phyloP scores from a whole-genome alignment of 2,329 filamentous ascomycete genomes.

The Colletotrichum sp. region DNA sequence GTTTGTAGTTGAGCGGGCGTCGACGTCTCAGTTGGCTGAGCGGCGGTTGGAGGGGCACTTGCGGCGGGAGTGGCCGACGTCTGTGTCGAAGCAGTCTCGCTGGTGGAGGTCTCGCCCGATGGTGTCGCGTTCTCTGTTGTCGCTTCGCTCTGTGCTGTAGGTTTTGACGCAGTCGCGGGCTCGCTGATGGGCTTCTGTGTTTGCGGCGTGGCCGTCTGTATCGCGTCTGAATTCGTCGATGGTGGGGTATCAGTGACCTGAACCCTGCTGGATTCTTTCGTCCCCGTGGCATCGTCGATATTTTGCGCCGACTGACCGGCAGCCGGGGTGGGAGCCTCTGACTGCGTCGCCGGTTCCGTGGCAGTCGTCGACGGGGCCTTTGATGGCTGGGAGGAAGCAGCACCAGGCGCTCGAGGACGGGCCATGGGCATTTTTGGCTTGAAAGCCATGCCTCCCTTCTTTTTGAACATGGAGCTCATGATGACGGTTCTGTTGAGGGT shows the following conservation, averaged over 20 bases:
- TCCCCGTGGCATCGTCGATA: background rate
- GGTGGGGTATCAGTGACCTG: slow-evolving; percentile 8
- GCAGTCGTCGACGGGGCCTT: slow-evolving; percentile 19
- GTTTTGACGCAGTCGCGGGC: background rate
- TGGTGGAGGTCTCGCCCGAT: background rate
- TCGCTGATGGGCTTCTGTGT: background rate
- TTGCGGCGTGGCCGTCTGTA: background rate
- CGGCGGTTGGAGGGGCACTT: background rate
- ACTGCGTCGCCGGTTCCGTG: background rate
- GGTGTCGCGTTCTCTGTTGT: background rate
- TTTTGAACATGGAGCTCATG: slow-evolving; percentile 74
- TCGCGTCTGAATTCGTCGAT: background rate
- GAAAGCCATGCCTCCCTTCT: slow-evolving; percentile 66
- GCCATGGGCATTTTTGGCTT: slow-evolving; percentile 70
- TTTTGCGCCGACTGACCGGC: background rate
- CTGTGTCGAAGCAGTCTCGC: background rate
- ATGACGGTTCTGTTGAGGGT: slow-evolving; percentile 29
- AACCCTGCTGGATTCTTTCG: background rate
- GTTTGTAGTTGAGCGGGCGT: slow-evolving; percentile 5
- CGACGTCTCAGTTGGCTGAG: no score
- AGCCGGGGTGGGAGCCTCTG: background rate
- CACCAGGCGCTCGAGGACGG: slow-evolving; percentile 54
- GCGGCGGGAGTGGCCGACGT: background rate
- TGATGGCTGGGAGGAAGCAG: slow-evolving; percentile 39
- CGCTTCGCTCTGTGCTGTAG: background rate